These are phyloP conservation scores for Isochrysis galbana DNA, from an alignment of 78 protist genomes.

Conservation along the genomic window DNA sequence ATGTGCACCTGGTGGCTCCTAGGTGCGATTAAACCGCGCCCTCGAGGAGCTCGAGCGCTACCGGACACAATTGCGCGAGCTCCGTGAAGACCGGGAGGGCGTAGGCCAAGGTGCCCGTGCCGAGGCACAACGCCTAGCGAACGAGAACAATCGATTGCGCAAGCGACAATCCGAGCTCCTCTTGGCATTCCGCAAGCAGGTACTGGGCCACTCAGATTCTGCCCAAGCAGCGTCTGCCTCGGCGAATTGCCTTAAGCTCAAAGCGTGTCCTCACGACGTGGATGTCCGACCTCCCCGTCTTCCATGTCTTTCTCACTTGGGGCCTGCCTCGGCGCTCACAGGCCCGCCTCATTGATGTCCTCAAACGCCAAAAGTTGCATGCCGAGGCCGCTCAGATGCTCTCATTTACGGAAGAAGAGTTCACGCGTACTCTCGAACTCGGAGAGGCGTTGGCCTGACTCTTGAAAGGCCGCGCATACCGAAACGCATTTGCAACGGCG, in stretches of 20 bases:
- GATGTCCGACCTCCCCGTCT: too few relatives aligned
- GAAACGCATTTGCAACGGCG: too few relatives aligned
- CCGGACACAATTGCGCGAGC: background rate
- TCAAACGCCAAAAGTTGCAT: conserved; percentile 33
- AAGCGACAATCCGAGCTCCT: background rate
- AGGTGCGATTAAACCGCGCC: too few relatives aligned
- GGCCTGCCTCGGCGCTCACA: too few relatives aligned
- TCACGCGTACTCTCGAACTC: conserved; percentile 31
- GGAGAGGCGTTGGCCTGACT: conserved; percentile 19
- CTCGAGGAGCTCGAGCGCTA: too few relatives aligned
- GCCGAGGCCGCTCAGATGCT: conserved; percentile 69
- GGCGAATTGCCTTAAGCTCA: too few relatives aligned
- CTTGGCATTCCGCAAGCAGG: conserved; percentile 57
- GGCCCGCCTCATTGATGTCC: conserved; percentile 60
- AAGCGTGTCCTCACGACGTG: too few relatives aligned
- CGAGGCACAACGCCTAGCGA: background rate
- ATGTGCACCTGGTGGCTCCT: too few relatives aligned
- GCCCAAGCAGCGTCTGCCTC: too few relatives aligned
- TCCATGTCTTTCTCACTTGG: too few relatives aligned
- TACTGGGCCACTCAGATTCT: too few relatives aligned
- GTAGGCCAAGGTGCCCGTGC: background rate
- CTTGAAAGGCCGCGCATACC: too few relatives aligned
- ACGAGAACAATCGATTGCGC: background rate
- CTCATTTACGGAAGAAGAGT: conserved; percentile 67
- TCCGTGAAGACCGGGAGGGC: background rate